Base-by-base conservation (phyloP, 768 basidiomycete genomes). In the Amanita thiersii region DNA sequence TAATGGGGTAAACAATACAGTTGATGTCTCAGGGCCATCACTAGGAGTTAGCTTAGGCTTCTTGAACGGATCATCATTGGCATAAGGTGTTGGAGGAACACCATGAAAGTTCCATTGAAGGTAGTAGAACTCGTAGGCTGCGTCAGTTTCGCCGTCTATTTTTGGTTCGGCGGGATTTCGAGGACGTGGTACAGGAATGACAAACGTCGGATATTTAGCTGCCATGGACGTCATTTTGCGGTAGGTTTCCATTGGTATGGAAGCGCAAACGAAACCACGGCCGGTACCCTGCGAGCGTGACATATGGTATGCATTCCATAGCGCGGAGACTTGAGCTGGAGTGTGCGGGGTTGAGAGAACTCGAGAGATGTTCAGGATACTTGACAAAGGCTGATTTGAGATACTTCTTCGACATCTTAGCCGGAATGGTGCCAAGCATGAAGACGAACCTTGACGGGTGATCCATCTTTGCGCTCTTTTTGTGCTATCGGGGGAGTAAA, bases 261-360 rank as follows among this genome's bases (percentile, higher is more conserved):
- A 68, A 2, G 94, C 94, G 45, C 84, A 93, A 20, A 97, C 72
- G 56, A 75, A 91, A 7, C 87, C 88, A 25, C 85, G 79, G 11
- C 86, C 84, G 0, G 88, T 86, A 1, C 88, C 80, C 7, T 75
- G 70, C 1, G 87, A 83, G 21, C 86, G 79, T 3, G 85, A 78
- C 10, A 77, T 72, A 56, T 98, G 93, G 54, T 93, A 97, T 0
- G 86, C 73, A 2, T 78, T 86, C 94, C 94, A 98, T 0, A 97
- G 69, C 0, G 81, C 72, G 3, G 81, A 73, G 51, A 99, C 73
- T 55, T 88, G 85, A 7, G 75, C 73, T 4, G 78, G 42, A 2
- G 84, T 80, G 56, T 89, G 86, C 1, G 84, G 75, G 7, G 73
- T 72, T 18, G 73, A 64, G 43, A 86, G 52, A 17, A 93, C 61